A percentile compares a stretch with the other conserved stretches of the same genome.
Conservation (phyloP, 1,139 yeast species). For the Suhomyces guaymorum region DNA sequence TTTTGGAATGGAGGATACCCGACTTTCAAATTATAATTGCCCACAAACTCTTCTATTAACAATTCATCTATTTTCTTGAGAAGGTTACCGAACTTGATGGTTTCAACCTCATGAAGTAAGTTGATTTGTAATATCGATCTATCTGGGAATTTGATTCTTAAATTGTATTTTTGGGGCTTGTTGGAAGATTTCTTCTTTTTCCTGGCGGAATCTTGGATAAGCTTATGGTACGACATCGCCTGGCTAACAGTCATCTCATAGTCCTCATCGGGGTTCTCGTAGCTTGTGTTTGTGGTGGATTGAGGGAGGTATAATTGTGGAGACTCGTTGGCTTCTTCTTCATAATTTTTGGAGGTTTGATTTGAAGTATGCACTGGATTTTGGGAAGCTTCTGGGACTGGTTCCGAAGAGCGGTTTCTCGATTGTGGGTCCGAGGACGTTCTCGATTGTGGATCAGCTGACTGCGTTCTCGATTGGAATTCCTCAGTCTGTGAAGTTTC, state of each 20-base stretch:
- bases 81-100: slow-evolving; percentile 44
- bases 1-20: slow-evolving; percentile 49
- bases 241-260: slow-evolving; percentile 55
- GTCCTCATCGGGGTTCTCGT: slow-evolving; percentile 48
- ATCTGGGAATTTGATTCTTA: slow-evolving; percentile 58
- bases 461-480: no score
- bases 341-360: background rate
- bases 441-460: no score
- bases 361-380: no score
- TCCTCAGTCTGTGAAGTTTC: no score
- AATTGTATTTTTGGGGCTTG: slow-evolving; percentile 30
- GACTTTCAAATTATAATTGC: slow-evolving; percentile 34
- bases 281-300: slow-evolving; percentile 13
- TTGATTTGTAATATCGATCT: slow-evolving; percentile 49
- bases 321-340: slow-evolving; percentile 9
- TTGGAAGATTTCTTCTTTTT: slow-evolving; percentile 27
- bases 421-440: no score
- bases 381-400: background rate
- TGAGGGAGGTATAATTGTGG: slow-evolving; percentile 30
- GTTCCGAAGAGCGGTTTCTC: background rate
- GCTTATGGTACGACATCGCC: slow-evolving; percentile 52
- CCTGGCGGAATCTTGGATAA: slow-evolving; percentile 43
- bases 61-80: slow-evolving; percentile 38
- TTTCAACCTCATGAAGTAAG: slow-evolving; percentile 39
- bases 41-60: slow-evolving; percentile 37